phyloP scores from a whole-genome alignment of 768 basidiomycete species.

The Hygrophoropsis aurantiaca region DNA sequence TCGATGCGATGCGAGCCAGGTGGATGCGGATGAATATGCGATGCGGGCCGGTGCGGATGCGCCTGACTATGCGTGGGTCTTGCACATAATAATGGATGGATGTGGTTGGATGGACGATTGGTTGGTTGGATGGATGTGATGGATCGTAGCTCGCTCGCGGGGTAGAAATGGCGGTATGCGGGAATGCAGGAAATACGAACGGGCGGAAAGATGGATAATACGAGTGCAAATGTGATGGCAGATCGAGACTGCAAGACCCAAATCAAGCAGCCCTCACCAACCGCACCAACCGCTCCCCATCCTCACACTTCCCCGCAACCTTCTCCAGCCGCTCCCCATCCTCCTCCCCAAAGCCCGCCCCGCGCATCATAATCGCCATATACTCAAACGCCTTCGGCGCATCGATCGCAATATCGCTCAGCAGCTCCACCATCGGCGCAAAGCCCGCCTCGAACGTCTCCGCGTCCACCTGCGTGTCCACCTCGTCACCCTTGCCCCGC shows the following conservation, averaged over 20 bases:
- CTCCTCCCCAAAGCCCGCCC: slow-evolving; percentile 53
- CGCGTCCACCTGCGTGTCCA: slow-evolving; percentile 51
- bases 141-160: too few species aligned
- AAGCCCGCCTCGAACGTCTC: slow-evolving; percentile 78
- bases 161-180: too few species aligned
- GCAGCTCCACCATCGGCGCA: slow-evolving; percentile 61
- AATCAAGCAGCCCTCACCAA: slow-evolving; percentile 35
- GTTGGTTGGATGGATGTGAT: too few species aligned
- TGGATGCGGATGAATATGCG: not conserved
- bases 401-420: slow-evolving; percentile 90
- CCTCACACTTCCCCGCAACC: slow-evolving; percentile 61
- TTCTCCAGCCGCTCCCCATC: slow-evolving; percentile 58
- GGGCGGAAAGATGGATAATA: slow-evolving; percentile 8
- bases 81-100: too few species aligned
- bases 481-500: slow-evolving; percentile 54
- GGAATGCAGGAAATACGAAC: too few species aligned
- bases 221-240: too few species aligned
- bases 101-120: too few species aligned
- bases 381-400: slow-evolving; percentile 82
- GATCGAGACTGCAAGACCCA: too few species aligned
- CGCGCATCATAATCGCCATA: slow-evolving; percentile 74
- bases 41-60: too few species aligned
- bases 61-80: too few species aligned
- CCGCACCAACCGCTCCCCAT: slow-evolving; percentile 57
- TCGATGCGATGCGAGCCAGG: slow-evolving; percentile 8